Evolutionary conservation across 1,139 yeast species (phyloP), one percentile per base, ranked within the genome.

Genomic region (Saccharomyces hybrid): DNA sequence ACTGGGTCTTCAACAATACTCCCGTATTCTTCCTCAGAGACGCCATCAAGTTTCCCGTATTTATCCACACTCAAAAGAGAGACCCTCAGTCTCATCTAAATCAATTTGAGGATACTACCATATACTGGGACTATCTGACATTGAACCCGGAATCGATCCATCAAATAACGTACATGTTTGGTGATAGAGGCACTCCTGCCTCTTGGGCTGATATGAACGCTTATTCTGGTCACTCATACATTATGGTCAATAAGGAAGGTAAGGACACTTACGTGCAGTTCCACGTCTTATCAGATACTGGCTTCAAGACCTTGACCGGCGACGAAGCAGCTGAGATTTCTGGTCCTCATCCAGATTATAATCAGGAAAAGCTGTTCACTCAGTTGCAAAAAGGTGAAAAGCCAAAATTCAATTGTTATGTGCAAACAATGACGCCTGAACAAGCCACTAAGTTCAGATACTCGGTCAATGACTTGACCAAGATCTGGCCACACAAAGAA

Each of bases 161-260:
- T 65, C 88, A 84, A 70, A 76, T 84, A 54, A 78, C 81, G 76
- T 78, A 78, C 52, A 72, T 84, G 71, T 83, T 83, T 69, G 79
- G 84, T 49, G 88, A 84, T 72, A 79, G 91, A 68, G 91, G 91
- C 59, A 83, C 86, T 49, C 91, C 91, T 26, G 78, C 79, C 42
- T 75, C 81, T 20, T 79, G 77, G 75, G 78, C 87, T 62, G 73
- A 78, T 60, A 83, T 84, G 88, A 77, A 85, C 70, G 88, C 88
- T 55, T 85, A 82, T 73, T 84, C 90, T 4, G 90, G 90, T 51
- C 90, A 84, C 73, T 80, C 90, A 49, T 84, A 78, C 75, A 85
- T 85, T 74, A 82, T 86, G 79, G 75, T 78, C 67, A 84, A 84
- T 67, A 74, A 76, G 56, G 78, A 83, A 62, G 87, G 86, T 55